A percentile compares a stretch with the other conserved stretches of the same genome.
Conservation (phyloP, 1,284 basidiomycete genomes). For the Sparassis latifolia region DNA sequence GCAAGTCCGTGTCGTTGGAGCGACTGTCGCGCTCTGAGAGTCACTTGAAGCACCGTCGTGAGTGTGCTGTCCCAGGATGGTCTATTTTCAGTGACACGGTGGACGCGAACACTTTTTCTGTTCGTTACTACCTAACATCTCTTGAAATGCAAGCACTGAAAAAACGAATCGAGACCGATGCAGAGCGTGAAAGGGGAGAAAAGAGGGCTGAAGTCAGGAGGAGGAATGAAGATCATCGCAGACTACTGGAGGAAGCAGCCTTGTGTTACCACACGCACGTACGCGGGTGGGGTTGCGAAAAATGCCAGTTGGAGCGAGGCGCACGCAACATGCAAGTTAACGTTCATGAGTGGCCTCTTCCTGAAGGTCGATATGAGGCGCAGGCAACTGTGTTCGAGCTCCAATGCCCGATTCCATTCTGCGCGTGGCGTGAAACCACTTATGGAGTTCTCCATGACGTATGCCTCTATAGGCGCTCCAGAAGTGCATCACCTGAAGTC, state of each 20-base stretch:
- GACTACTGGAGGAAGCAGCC: not conserved
- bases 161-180: conserved; percentile 18
- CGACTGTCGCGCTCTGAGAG: conserved; percentile 21
- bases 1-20: conserved; percentile 19
- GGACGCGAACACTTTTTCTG: conserved; percentile 1
- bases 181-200: not conserved
- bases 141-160: not conserved
- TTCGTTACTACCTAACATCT: conserved; percentile 1
- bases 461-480: not conserved
- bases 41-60: conserved; percentile 27
- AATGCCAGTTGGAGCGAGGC: conserved; percentile 25
- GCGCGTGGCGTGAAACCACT: conserved; percentile 38
- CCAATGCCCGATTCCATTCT: conserved; percentile 30
- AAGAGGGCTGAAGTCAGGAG: not conserved
- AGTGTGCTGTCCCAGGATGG: not conserved
- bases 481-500: not conserved
- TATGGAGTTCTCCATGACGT: conserved; percentile 31
- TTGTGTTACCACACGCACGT: too few species aligned
- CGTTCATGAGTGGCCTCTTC: conserved; percentile 46
- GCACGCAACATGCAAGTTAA: conserved; percentile 25
- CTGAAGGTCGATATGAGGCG: conserved; percentile 18
- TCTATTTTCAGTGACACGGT: conserved; percentile 20
- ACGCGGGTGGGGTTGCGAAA: conserved; percentile 25
- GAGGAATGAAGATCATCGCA: not conserved
- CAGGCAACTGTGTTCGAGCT: conserved; percentile 40